Base-by-base conservation (phyloP, 768 basidiomycete species). In the Steccherinum ochraceum region DNA sequence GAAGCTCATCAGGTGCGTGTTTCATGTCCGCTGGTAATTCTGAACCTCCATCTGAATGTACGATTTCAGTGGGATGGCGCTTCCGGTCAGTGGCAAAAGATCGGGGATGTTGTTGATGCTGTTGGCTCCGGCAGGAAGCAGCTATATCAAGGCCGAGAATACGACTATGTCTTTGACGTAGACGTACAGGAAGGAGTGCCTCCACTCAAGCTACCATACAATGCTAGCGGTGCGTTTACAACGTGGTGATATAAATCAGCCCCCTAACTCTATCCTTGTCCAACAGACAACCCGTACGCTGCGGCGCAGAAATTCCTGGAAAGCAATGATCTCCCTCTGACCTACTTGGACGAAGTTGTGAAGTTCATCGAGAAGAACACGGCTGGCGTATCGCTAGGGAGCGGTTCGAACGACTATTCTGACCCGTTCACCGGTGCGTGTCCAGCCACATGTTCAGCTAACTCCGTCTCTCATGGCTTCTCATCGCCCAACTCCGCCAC, bases 161-260 rank as follows among this genome's bases (percentile, higher is more conserved):
- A 94, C 62, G 96, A 99, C 69, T 96, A 96, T 61, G 95, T 99
- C n/a, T 97, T 98, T 61, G 94, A 96, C 62, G 94, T 99, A 27
- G 96, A 98, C 61, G 86, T 97, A 23, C 79, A 91, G 61, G 95
- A 96, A 53, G 94, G 93, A 2, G 83, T 81, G 13, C 94, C 95
- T 11, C 85, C 94, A 5, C 73, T 98, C 56, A 98, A 97, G 63
- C 76, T 99, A 19, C 95, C 95, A 0, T 98, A 90, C 67, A 97
- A 98, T 64, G 82, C 79, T 21, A 78, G 81, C 42, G 94, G 93
- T 89, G 55, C 50, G 78, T 64, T 35, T 39, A 21, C 19, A 13
- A 21, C 26, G 24, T 24, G 16, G 7, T 25, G 18, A 7, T 35
- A 35, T 35, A 16, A 7, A 16, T 35, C 30, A 35, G 16, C 30